phyloP scores from a whole-genome alignment of 441 rosid species.

The Rhodomyrtus psidioides region DNA sequence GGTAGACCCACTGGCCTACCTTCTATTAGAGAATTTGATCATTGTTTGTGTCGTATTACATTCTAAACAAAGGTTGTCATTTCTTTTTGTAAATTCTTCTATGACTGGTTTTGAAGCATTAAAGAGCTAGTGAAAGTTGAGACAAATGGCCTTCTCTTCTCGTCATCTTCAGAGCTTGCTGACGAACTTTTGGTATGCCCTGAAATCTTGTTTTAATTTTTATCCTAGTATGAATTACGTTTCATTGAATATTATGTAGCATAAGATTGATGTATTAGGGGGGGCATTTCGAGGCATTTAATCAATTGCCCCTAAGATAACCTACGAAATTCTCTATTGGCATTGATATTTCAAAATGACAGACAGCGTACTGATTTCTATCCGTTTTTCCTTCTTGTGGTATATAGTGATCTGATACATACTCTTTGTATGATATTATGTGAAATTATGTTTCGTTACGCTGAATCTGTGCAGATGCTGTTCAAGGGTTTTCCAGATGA shows the following conservation, averaged over 20 bases:
- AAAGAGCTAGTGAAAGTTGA: slow-evolving; percentile 77
- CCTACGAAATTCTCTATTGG: not conserved
- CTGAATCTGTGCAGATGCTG: slow-evolving; percentile 43
- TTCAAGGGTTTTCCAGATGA: slow-evolving; percentile 78
- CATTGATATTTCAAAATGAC: not conserved
- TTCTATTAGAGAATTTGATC: not conserved
- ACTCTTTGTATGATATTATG: not conserved
- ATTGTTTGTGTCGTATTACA: not conserved
- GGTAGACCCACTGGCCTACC: slow-evolving; percentile 31
- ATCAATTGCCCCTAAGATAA: not conserved
- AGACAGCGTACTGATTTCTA: not conserved
- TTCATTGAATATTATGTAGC: not conserved
- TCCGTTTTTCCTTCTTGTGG: not conserved
- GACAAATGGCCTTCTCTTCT: slow-evolving; percentile 85
- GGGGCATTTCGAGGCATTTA: not conserved
- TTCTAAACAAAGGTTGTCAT: not conserved
- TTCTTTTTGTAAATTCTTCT: not conserved
- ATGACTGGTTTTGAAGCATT: slow-evolving; percentile 42
- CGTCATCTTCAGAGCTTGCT: slow-evolving; percentile 89
- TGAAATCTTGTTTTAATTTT: not conserved
- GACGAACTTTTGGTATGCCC: slow-evolving; percentile 64
- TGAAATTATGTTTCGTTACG: not conserved
- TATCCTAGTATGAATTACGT: not conserved
- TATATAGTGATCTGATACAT: not conserved
- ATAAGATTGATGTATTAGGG: not conserved